Conservation (phyloP, 805 yeast species). For the Suhomyces emberorum region DNA sequence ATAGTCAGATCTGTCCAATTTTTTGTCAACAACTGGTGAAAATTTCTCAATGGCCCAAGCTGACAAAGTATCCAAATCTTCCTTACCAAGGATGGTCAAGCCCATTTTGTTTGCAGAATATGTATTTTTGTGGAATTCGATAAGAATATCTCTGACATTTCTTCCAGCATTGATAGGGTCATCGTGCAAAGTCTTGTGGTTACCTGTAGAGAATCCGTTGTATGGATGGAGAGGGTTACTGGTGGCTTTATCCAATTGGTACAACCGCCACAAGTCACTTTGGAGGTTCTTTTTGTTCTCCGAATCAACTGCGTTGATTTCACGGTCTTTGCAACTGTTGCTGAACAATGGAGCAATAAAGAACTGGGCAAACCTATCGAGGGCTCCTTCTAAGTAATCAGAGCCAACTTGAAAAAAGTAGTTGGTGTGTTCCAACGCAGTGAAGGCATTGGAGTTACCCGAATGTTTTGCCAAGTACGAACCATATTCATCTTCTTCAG, state of each 20-base stretch:
- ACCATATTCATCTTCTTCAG: conserved; percentile 69
- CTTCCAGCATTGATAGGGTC: conserved; percentile 57
- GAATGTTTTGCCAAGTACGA: conserved; percentile 77
- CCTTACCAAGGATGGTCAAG: conserved; percentile 79
- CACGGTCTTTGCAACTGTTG: conserved; percentile 78
- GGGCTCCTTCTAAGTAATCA: conserved; percentile 76
- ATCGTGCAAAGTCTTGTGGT: conserved; percentile 65
- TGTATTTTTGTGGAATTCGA: conserved; percentile 65
- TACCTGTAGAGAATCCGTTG: conserved; percentile 89
- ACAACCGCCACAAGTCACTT: conserved; percentile 82
- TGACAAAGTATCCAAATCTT: conserved; percentile 67
- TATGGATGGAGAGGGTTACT: conserved; percentile 79
- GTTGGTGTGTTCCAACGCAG: conserved; percentile 85
- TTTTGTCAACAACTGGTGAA: conserved; percentile 54
- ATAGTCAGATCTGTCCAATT: conserved; percentile 45
- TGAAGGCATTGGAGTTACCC: conserved; percentile 89
- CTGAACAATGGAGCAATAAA: conserved; percentile 81
- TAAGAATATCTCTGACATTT: conserved; percentile 76
- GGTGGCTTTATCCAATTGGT: conserved; percentile 75
- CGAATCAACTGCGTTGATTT: conserved; percentile 90
- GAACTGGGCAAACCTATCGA: conserved; percentile 91
- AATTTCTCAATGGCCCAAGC: conserved; percentile 68
- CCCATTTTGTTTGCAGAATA: conserved; percentile 91
- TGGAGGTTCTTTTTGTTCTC: conserved; percentile 94
- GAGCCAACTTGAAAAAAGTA: conserved; percentile 83